phyloP scores from a whole-genome alignment of 2,329 filamentous ascomycete genomes.

The Aquanectria penicillioides region DNA sequence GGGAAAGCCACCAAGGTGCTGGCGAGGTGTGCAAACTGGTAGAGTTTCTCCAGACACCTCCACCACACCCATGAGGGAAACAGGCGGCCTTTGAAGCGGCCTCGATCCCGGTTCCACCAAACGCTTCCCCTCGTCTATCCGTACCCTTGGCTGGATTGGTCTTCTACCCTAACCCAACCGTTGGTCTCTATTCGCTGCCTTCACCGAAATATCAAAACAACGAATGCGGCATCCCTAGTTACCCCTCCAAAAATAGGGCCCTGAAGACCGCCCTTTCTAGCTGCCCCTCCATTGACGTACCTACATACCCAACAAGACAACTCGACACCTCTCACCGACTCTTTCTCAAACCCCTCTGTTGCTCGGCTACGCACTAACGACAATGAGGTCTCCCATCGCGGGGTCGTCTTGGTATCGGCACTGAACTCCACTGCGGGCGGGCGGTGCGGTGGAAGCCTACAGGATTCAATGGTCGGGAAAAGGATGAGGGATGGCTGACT shows the following conservation, averaged over 20 bases:
- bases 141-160: slow-evolving; percentile 17
- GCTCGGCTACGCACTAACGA: slow-evolving; percentile 36
- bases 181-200: slow-evolving; percentile 31
- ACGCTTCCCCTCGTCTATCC: slow-evolving; percentile 24
- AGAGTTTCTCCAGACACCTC: slow-evolving; percentile 9
- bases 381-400: slow-evolving; percentile 31
- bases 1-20: slow-evolving; percentile 25
- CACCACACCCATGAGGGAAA: slow-evolving; percentile 21
- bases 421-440: neutral
- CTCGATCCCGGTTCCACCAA: slow-evolving; percentile 29
- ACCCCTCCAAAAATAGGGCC: slow-evolving; percentile 39
- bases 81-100: slow-evolving; percentile 20
- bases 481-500: too few relatives aligned
- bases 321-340: slow-evolving; percentile 38
- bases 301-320: slow-evolving; percentile 28
- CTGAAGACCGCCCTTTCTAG: slow-evolving; percentile 28
- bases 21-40: slow-evolving; percentile 31
- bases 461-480: too few relatives aligned
- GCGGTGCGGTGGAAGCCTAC: slow-evolving; percentile 5
- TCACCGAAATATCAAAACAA: slow-evolving; percentile 34
- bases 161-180: slow-evolving; percentile 34
- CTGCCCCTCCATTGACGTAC: slow-evolving; percentile 32
- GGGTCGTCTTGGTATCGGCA: slow-evolving; percentile 25
- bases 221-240: slow-evolving; percentile 26
- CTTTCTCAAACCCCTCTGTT: slow-evolving; percentile 33